Conservation (phyloP, 2,329 filamentous ascomycete species). For the Onygenales sp. region DNA sequence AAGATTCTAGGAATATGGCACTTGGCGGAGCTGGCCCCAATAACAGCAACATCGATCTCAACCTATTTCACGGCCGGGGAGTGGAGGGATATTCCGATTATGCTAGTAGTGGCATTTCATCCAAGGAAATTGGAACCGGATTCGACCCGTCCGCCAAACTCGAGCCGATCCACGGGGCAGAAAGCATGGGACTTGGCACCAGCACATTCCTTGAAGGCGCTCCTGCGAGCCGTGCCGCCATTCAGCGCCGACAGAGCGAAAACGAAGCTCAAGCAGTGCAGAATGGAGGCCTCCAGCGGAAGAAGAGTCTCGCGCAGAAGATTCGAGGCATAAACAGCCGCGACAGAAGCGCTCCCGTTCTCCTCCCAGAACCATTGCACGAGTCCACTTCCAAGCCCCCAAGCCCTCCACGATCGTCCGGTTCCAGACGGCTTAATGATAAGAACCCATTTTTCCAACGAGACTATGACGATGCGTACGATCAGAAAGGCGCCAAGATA, state of each 20-base stretch:
- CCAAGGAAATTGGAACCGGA: conserved; percentile 27
- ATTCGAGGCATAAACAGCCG: conserved; percentile 72
- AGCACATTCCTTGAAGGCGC: conserved; percentile 94
- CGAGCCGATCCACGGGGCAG: conserved; percentile 72
- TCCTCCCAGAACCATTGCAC: conserved; percentile 42
- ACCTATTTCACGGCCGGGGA: conserved; percentile 74
- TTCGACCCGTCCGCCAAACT: conserved; percentile 62
- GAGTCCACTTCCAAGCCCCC: conserved; percentile 12
- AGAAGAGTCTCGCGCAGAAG: conserved; percentile 90
- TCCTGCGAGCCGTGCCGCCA: conserved; percentile 70
- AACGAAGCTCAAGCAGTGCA: conserved; percentile 40
- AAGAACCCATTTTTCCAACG: conserved; percentile 68
- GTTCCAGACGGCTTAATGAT: conserved; percentile 34
- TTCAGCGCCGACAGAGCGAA: conserved; percentile 66
- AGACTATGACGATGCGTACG: conserved; percentile 63
- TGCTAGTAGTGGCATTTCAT: conserved; percentile 30
- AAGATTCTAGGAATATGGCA: conserved; percentile 84
- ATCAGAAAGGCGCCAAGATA: conserved; percentile 54
- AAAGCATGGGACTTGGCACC: conserved; percentile 76
- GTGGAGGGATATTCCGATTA: conserved; percentile 86
- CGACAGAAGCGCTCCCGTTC: conserved; percentile 47
- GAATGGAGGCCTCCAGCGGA: conserved; percentile 60
- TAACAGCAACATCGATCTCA: conserved; percentile 71
- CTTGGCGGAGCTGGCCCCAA: conserved; percentile 80
- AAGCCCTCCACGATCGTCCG: conserved; percentile 21